Base-by-base conservation (phyloP, 2,329 filamentous ascomycete species). In the Cladophialophora carrionii region DNA sequence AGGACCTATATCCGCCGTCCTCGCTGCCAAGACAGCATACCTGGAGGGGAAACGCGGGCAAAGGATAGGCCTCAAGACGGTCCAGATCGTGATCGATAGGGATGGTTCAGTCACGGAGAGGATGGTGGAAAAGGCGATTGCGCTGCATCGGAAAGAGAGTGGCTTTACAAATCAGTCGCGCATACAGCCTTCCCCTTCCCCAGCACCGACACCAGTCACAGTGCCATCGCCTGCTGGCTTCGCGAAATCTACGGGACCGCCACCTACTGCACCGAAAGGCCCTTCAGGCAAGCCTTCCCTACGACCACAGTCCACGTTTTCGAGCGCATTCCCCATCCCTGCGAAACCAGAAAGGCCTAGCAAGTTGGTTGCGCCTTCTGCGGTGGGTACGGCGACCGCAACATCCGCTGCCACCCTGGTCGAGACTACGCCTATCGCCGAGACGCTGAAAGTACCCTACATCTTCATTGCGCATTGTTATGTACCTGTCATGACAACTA, bases 391-490 rank as follows among this genome's bases (percentile, higher is more conserved):
- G 37, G 37, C 37, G 17, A 43, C 37, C 17, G 7, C 37, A 14
- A 20, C 37, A 5, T 43, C 37, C 22, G 54, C 58, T 6, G 26
- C 58, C 5, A 52, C 62, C 6, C 73, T 87, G 8, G 80, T 91
- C 31, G 90, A 93, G 74, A 81, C 84, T 37, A 85, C 87, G 57
- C 86, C 85, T 2, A 83, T 96, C 51, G 80, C 90, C 24, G 80
- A 84, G 37, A 87, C 88, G 69, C 86, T 97, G 58, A 87, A 89
- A 73, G 85, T 87, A 58, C 95, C 95, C 0, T 97, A 96, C 75
- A 88, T 98, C 43, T 97, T 96, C 74, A 89, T 99, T 63, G 84
- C 91, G n/a, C 87, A 91, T 71, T 86, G 88, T 65, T 92, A 90
- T 71, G 94, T 99, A 1, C 95, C 95, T 1, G 90, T 96, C 12